Evolutionary conservation across 148 eudicot species (phyloP).

Genomic region (Arctostaphylos glauca): DNA sequence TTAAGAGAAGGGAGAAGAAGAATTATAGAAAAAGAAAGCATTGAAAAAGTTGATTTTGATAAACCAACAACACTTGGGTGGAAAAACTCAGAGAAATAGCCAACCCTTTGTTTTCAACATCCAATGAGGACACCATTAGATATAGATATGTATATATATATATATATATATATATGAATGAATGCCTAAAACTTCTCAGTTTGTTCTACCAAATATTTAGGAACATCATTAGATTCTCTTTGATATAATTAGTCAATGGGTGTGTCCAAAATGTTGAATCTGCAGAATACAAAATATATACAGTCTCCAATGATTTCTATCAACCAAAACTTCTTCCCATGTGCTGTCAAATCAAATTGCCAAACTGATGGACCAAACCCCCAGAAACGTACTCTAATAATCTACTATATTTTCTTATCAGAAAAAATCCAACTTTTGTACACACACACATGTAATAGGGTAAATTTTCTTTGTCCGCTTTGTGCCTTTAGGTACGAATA

Average conservation of each 20-base stretch:
- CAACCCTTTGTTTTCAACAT: not conserved
- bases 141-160: too few species aligned
- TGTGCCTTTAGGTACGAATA: too few species aligned
- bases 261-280: not conserved
- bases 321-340: not conserved
- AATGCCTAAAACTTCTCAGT: not conserved
- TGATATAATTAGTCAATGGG: not conserved
- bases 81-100: not conserved
- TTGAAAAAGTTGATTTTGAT: conserved; percentile 9
- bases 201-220: conserved; percentile 4
- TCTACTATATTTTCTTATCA: not conserved
- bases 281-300: not conserved
- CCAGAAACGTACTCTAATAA: not conserved
- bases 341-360: not conserved
- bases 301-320: not conserved
- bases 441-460: too few species aligned
- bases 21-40: not conserved
- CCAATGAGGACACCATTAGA: not conserved
- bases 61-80: not conserved
- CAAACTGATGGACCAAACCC: not conserved
- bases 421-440: not conserved
- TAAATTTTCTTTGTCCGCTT: too few species aligned
- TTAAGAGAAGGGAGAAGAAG: not conserved
- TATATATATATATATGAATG: not conserved
- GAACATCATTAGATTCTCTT: not conserved